Conservation (phyloP, 179 eudicot genomes). For the Monotropa hypopitys region DNA sequence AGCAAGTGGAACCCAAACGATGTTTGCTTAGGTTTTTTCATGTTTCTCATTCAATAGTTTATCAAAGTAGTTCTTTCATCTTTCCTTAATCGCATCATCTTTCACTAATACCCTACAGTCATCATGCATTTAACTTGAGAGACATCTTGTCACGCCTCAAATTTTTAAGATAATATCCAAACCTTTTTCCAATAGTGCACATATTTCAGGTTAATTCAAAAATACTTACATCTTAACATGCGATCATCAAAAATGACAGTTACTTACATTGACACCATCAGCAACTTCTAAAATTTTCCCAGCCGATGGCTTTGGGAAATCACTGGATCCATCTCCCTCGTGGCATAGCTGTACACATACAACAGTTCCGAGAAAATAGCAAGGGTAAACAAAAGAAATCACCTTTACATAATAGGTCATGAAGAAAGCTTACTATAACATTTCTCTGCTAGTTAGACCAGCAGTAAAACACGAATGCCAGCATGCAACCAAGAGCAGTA, state of each 20-base stretch:
- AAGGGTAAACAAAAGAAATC: not conserved
- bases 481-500: not conserved
- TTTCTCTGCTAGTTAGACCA: not conserved
- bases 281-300: not conserved
- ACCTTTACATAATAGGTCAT: not conserved
- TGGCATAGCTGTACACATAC: not conserved
- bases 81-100: too few species aligned
- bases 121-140: too few species aligned
- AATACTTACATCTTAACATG: not conserved
- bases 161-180: too few species aligned
- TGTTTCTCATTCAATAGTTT: too few species aligned
- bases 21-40: too few species aligned
- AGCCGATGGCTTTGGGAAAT: not conserved
- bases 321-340: not conserved
- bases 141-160: too few species aligned
- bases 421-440: not conserved
- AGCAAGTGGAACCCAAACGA: too few species aligned
- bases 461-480: not conserved
- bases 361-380: not conserved
- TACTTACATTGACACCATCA: not conserved
- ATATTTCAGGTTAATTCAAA: too few species aligned
- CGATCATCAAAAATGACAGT: not conserved
- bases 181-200: too few species aligned
- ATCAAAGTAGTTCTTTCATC: too few species aligned
- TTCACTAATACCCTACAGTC: too few species aligned